These are phyloP conservation scores for Amaranthus palmeri DNA, from an alignment of 148 eudicot species.

Conservation along the genomic window DNA sequence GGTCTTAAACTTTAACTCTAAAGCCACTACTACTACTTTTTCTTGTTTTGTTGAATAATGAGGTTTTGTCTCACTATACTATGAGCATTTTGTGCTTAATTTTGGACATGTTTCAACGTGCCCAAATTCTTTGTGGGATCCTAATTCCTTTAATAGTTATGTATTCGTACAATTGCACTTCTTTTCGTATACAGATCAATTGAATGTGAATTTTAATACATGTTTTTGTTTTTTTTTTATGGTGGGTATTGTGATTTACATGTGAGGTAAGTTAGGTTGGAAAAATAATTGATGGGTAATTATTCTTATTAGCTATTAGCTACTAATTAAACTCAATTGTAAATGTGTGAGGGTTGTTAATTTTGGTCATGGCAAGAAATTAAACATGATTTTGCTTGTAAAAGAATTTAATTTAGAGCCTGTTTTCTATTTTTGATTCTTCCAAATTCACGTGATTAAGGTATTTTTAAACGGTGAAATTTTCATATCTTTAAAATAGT, in stretches of 20 bases:
- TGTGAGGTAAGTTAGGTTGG: too few relatives aligned
- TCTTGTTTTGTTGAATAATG: conserved; percentile 11
- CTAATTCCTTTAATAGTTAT: background rate
- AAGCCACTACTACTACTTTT: background rate
- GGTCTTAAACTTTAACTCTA: conserved; percentile 3
- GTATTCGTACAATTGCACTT: background rate
- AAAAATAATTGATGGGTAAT: too few relatives aligned
- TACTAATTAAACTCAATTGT: too few relatives aligned
- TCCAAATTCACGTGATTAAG: too few relatives aligned
- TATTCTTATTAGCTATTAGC: too few relatives aligned
- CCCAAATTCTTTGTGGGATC: conserved; percentile 4
- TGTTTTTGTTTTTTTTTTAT: background rate
- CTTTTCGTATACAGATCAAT: background rate
- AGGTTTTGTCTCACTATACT: background rate
- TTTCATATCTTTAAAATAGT: too few relatives aligned
- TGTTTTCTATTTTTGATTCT: too few relatives aligned
- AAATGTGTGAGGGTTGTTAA: too few relatives aligned
- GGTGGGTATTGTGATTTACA: background rate
- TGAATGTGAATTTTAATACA: background rate
- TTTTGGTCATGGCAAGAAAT: too few relatives aligned
- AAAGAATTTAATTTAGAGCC: too few relatives aligned
- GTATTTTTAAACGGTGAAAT: too few relatives aligned
- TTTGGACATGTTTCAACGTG: conserved; percentile 22
- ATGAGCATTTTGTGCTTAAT: background rate
- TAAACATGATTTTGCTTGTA: too few relatives aligned